phyloP scores from a whole-genome alignment of 1,284 basidiomycete species.

The Takashimella tepidaria region DNA sequence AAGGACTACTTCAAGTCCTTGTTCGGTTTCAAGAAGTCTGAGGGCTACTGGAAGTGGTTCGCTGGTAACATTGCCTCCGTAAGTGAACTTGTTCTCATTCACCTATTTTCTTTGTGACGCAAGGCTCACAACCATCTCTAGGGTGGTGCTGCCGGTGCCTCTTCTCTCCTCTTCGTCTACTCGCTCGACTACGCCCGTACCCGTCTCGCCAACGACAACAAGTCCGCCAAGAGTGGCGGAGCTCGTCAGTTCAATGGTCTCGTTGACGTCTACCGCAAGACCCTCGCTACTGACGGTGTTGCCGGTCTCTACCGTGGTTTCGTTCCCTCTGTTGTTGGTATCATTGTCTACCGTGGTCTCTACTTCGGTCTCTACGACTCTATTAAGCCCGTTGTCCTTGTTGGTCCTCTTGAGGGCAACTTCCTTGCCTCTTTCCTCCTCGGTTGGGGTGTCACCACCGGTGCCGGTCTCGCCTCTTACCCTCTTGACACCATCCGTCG shows the following conservation, averaged over 20 bases:
- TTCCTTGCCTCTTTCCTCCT: slow-evolving; percentile 87
- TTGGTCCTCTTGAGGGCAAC: slow-evolving; percentile 77
- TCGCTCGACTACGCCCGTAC: slow-evolving; percentile 94
- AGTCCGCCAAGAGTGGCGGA: slow-evolving; percentile 82
- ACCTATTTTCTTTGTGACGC: too few relatives aligned
- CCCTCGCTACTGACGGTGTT: slow-evolving; percentile 80
- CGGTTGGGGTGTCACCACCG: slow-evolving; percentile 91
- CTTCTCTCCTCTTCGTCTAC: slow-evolving; percentile 92
- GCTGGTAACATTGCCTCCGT: slow-evolving; percentile 80
- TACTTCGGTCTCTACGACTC: slow-evolving; percentile 89
- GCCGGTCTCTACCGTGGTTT: slow-evolving; percentile 93
- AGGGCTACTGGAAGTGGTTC: slow-evolving; percentile 87
- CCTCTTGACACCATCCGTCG: slow-evolving; percentile 93
- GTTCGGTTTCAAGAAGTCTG: slow-evolving; percentile 84
- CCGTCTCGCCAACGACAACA: slow-evolving; percentile 90
- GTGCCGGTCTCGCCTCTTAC: slow-evolving; percentile 92
- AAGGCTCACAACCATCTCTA: too few relatives aligned
- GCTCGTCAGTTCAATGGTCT: slow-evolving; percentile 90
- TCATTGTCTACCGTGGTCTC: slow-evolving; percentile 82
- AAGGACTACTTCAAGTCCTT: slow-evolving; percentile 97
- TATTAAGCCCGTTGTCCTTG: slow-evolving; percentile 85
- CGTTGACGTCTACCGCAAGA: slow-evolving; percentile 87
- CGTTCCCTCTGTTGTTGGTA: slow-evolving; percentile 88
- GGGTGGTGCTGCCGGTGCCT: slow-evolving; percentile 95
- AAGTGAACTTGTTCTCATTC: too few relatives aligned